Evolutionary conservation across 1,284 basidiomycete genomes (phyloP), one percentile per base, ranked within the genome.

Genomic region (Amylostereum areolatum): DNA sequence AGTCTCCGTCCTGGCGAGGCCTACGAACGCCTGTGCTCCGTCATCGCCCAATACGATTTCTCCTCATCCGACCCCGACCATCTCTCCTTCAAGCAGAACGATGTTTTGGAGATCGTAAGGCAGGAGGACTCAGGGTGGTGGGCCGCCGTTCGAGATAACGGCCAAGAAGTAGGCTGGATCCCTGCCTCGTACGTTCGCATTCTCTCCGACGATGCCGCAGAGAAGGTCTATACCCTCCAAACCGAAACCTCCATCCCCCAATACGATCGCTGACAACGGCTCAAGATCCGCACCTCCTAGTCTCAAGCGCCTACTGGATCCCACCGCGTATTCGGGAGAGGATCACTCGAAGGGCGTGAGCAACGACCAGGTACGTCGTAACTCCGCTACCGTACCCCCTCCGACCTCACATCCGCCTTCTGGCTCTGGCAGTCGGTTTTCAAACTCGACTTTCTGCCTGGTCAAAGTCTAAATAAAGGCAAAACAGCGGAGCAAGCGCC

Each of bases 51-150:
- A 58, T 75, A 81, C 59, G 82, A 88, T 65, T 89, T 84, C 57
- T 59, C 70, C 24, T 75, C 83, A 2, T 66, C 72, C 18, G 87
- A 88, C 55, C 65, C 71, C 9, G 75, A 74, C 57, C 80, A 83
- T 51, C 71, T 89, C 12, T 67, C 76, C 1, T 87, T 89, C 62
- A 64, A 63, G 35, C 77, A 77, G 65, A 77, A 80, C 53, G 86
- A 89, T 54, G 74, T 88, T 9, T 65, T 89, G 30, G 74, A 78
- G 30, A 70, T 89, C 45, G 70, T 89, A 37, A 80, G 79, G 63
- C 71, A 75, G 61, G 84, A 88, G 62, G 71, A 74, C n/a, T 77
- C 79, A 3, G 86, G 87, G 5, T 89, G 86, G 86, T 89, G 85
- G 84, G 85, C 83, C 29, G 87, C 86, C 30, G 74, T 83, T 62